Conservation (phyloP, 2,329 filamentous ascomycete genomes). For the Cladosporium sp. region DNA sequence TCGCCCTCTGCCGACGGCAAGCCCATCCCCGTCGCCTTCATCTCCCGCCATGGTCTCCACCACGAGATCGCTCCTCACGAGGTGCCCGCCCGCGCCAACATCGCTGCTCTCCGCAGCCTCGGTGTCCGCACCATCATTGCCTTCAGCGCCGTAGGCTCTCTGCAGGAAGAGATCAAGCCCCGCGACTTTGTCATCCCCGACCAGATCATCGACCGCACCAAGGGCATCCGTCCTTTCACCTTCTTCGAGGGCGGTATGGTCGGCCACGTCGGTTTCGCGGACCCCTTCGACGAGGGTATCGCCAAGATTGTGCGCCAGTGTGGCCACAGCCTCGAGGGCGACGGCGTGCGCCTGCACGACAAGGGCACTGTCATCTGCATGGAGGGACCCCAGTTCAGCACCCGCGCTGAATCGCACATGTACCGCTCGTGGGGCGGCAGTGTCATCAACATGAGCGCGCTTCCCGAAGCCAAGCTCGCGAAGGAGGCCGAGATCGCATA, state of each 20-base stretch:
- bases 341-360: slow-evolving; percentile 81
- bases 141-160: slow-evolving; percentile 89
- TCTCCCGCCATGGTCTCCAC: slow-evolving; percentile 85
- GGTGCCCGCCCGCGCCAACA: slow-evolving; percentile 92
- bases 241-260: slow-evolving; percentile 94
- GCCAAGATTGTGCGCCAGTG: slow-evolving; percentile 76
- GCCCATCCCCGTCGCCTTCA: slow-evolving; percentile 74
- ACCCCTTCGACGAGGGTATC: slow-evolving; percentile 83
- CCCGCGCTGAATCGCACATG: slow-evolving; percentile 90
- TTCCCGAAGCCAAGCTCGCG: slow-evolving; percentile 94
- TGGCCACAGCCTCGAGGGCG: slow-evolving; percentile 74
- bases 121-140: slow-evolving; percentile 90
- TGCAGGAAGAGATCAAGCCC: slow-evolving; percentile 90
- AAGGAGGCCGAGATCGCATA: slow-evolving; percentile 95
- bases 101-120: slow-evolving; percentile 89
- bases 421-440: slow-evolving; percentile 92
- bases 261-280: slow-evolving; percentile 90
- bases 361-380: slow-evolving; percentile 88
- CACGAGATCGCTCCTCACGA: slow-evolving; percentile 93
- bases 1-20: slow-evolving; percentile 62
- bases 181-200: slow-evolving; percentile 96
- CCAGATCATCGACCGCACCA: slow-evolving; percentile 96
- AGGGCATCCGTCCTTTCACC: slow-evolving; percentile 89
- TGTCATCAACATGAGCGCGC: slow-evolving; percentile 96
- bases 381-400: slow-evolving; percentile 98